Evolutionary conservation across 2,329 filamentous ascomycete species (phyloP).

Genomic region (Madurella mycetomatis): DNA sequence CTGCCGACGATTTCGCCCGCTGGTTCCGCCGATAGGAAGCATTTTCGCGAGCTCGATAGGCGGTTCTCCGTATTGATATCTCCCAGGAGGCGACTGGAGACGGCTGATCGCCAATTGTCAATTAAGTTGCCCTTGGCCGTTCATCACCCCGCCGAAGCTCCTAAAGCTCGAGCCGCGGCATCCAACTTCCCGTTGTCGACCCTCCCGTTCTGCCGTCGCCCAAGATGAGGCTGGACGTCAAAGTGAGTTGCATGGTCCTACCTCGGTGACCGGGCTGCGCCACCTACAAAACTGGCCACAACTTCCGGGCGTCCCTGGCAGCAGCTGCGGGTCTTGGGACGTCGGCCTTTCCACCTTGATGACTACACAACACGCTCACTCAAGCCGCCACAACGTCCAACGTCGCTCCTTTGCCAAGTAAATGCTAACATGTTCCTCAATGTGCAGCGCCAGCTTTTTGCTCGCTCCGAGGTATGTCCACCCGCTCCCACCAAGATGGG

Average conservation of each 20-base stretch:
- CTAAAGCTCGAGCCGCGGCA: constrained; percentile 20
- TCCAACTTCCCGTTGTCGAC: constrained; percentile 2
- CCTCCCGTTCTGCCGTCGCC: constrained; percentile 4
- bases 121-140: constrained; percentile 4
- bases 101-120: constrained; percentile 10
- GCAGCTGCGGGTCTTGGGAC: not conserved
- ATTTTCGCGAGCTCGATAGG: not conserved
- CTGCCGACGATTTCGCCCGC: constrained; percentile 10
- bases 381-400: too few relatives aligned
- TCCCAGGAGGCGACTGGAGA: not conserved
- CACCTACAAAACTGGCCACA: constrained; percentile 15
- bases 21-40: constrained; percentile 3
- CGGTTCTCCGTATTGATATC: not conserved
- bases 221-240: constrained; percentile 31
- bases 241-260: constrained; percentile 21
- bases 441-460: constrained; percentile 29
- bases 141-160: constrained; percentile 22
- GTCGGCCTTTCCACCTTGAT: not conserved
- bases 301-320: not conserved
- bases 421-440: constrained; percentile 25
- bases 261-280: constrained; percentile 1
- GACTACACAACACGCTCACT: too few relatives aligned
- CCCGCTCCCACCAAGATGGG: not conserved
- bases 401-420: not conserved
- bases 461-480: constrained; percentile 28